Base-by-base conservation (phyloP, 768 basidiomycete genomes). In the Obba rivulosa region DNA sequence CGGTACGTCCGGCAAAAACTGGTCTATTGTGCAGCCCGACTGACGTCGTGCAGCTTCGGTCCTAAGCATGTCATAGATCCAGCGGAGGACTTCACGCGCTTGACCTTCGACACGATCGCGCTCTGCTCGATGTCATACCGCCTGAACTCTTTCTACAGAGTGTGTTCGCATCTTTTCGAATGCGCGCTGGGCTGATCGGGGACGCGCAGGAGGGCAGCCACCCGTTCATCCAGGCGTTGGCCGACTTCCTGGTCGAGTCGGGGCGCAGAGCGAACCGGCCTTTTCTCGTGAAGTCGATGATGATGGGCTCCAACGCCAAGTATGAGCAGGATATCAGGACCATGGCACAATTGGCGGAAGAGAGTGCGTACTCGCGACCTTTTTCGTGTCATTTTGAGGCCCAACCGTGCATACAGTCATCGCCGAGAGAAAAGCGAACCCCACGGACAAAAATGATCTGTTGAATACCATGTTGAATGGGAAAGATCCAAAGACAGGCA, bases 41-140 rank as follows among this genome's bases (percentile, higher is more conserved):
- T 36, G 41, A 43, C 13, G n/a, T 2, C 18, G 23, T 22, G 7
- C 38, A 74, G 74, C 31, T 76, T 76, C 49, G 76, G 75, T 8
- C 68, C 72, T 3, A 61, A 66, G 8, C 57, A 65, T 41, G 50
- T 60, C 25, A 70, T 77, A 44, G 70, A 75, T 39, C 69, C 73
- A 4, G 61, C 70, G 0, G 70, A 72, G 37, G 75, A 77, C 56
- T 76, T 72, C 50, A 77, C 76, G 34, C 66, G 72, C 14, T 64
- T 76, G 18, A 69, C 76, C 1, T 64, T 77, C 34, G 76, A 77
- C 49, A 72, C 75, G 3, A 66, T 77, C 46, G 68, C 72, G 1
- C 63, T 70, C 17, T 75, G 72, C 52, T 64, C 73, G 25, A 74
- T 75, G 70, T 66, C 61, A 2, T 63, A 73, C 48, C 59, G 69